phyloP scores from a whole-genome alignment of 495 filamentous ascomycete species.

The Aspergillus affinis region DNA sequence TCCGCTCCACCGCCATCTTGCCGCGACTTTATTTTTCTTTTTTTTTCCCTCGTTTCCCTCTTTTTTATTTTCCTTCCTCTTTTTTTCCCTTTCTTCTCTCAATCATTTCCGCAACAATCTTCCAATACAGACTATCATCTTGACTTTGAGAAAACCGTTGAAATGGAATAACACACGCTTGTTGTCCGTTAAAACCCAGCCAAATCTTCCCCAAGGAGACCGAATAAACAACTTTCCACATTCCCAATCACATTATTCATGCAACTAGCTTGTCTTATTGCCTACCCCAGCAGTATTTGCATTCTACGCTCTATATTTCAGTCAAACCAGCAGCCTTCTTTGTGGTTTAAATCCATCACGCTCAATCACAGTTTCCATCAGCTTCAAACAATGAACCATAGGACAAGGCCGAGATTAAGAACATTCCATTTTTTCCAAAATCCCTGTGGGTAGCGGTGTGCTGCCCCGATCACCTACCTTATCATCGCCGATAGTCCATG shows the following conservation, averaged over 20 bases:
- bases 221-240: not conserved
- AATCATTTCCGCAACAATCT: not conserved
- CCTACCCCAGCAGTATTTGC: not conserved
- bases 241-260: not conserved
- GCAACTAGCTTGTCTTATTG: not conserved
- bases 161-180: conserved; percentile 25
- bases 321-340: not conserved
- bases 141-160: not conserved
- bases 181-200: not conserved
- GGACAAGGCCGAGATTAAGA: conserved; percentile 16
- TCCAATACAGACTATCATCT: not conserved
- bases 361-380: not conserved
- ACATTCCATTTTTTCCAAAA: conserved; percentile 14
- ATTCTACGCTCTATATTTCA: not conserved
- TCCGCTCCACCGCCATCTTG: not conserved
- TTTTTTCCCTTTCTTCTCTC: not conserved
- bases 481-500: not conserved
- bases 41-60: not conserved
- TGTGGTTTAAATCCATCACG: not conserved
- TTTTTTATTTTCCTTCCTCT: not conserved
- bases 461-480: conserved; percentile 3
- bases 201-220: conserved; percentile 2
- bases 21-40: not conserved
- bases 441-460: conserved; percentile 22
- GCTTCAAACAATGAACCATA: conserved; percentile 13